phyloP scores from a whole-genome alignment of 768 basidiomycete genomes.

The Floccularia luteovirens region DNA sequence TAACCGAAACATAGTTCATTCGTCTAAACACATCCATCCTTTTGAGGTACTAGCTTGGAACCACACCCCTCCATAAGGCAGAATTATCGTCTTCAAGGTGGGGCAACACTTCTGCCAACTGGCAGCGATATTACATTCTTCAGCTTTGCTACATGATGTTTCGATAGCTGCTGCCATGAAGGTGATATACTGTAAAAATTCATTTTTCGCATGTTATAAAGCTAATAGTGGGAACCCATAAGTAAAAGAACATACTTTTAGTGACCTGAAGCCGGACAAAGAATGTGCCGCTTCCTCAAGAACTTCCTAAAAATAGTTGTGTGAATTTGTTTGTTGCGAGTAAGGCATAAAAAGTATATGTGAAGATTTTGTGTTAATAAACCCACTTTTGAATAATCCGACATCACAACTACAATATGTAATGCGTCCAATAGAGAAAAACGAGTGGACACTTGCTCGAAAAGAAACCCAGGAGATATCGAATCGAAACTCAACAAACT shows the following conservation, averaged over 20 bases:
- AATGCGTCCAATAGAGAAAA: constrained; percentile 49
- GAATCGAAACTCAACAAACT: constrained; percentile 56
- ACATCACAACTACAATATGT: constrained; percentile 50
- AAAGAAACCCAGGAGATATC: constrained; percentile 30
- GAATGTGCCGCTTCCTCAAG: constrained; percentile 30
- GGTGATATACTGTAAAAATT: constrained; percentile 40
- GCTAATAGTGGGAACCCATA: not conserved
- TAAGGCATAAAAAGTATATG: constrained; percentile 1
- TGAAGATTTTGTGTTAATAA: not conserved
- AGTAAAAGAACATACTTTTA: constrained; percentile 10
- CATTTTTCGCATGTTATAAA: constrained; percentile 1
- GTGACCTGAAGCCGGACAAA: constrained; percentile 33
- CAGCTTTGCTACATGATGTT: constrained; percentile 15
- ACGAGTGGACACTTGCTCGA: constrained; percentile 38
- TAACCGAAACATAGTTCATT: too few relatives aligned
- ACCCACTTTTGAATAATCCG: constrained; percentile 40
- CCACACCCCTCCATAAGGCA: constrained; percentile 60
- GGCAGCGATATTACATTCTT: constrained; percentile 45
- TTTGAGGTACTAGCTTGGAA: too few relatives aligned
- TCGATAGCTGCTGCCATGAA: constrained; percentile 44
- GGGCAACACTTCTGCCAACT: constrained; percentile 53
- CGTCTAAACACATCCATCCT: too few relatives aligned
- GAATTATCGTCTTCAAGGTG: constrained; percentile 54
- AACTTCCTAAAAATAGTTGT: constrained; percentile 22
- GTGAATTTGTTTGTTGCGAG: not conserved